Conservation (phyloP, 129 eudicot genomes). For the Tanacetum coccineum region DNA sequence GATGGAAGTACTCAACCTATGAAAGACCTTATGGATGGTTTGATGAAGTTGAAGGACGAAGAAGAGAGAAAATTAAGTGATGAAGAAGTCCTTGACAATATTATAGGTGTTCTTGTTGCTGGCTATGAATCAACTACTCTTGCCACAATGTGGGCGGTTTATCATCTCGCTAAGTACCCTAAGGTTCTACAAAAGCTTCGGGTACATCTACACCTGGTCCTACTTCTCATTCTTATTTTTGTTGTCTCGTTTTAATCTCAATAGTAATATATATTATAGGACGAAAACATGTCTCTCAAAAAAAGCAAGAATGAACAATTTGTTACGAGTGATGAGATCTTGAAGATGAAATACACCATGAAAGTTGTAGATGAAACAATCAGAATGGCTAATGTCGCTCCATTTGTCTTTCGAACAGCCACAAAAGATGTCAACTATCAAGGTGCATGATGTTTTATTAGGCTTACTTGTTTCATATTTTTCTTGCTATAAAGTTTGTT, state of each 20-base stretch:
- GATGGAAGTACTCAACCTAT: conserved; percentile 2
- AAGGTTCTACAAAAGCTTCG: conserved; percentile 58
- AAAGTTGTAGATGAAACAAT: conserved; percentile 48
- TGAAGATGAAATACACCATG: conserved; percentile 42
- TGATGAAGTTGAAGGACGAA: conserved; percentile 54
- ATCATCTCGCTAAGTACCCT: conserved; percentile 61
- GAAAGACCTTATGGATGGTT: conserved; percentile 51
- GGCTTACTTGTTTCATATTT: background rate
- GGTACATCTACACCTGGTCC: conserved; percentile 24
- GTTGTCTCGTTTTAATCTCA: background rate
- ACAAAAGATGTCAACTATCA: conserved; percentile 31
- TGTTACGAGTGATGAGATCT: conserved; percentile 42
- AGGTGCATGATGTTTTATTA: conserved; percentile 18
- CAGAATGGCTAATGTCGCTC: conserved; percentile 40
- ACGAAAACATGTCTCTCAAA: conserved; percentile 25
- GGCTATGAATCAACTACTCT: conserved; percentile 43
- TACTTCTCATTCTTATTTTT: background rate
- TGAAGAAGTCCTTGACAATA: conserved; percentile 53
- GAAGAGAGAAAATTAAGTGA: conserved; percentile 48
- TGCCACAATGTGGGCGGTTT: conserved; percentile 49
- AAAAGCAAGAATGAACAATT: conserved; percentile 29
- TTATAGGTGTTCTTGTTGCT: conserved; percentile 35
- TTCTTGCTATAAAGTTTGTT: background rate
- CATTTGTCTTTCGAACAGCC: conserved; percentile 31
- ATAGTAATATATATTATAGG: conserved; percentile 11